Conservation (phyloP, 495 filamentous ascomycete genomes). For the Penicillium roqueforti region DNA sequence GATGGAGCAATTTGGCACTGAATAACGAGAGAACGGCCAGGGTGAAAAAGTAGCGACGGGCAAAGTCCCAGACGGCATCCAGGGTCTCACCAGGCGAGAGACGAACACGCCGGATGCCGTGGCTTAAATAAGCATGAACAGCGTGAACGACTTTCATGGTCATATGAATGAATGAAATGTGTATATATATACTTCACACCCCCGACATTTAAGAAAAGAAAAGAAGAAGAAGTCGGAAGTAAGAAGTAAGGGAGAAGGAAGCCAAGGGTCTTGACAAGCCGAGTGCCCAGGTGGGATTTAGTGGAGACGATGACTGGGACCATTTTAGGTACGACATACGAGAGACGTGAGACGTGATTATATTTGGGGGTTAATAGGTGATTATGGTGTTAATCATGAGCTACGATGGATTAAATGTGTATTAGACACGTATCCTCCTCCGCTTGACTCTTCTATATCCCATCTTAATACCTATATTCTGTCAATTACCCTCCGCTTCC, state of each 20-base stretch:
- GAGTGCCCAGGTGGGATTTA: not conserved
- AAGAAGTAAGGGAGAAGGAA: too few species aligned
- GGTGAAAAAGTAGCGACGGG: conserved; percentile 37
- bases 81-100: conserved; percentile 23
- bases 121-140: conserved; percentile 10
- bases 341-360: too few species aligned
- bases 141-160: conserved; percentile 16
- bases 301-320: not conserved
- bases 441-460: too few species aligned
- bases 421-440: too few species aligned
- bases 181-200: not conserved
- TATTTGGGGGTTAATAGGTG: too few species aligned
- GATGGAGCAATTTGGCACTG: conserved; percentile 33
- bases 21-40: conserved; percentile 32
- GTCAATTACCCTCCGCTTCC: too few species aligned
- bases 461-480: too few species aligned
- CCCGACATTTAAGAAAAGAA: not conserved
- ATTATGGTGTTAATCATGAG: too few species aligned
- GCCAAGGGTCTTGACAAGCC: not conserved
- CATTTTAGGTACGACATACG: too few species aligned
- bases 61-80: conserved; percentile 31
- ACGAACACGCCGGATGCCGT: conserved; percentile 13
- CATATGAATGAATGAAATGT: not conserved
- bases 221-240: not conserved
- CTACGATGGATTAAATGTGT: too few species aligned